phyloP scores from a whole-genome alignment of 163 green algal genomes.

The Volvox carteri region DNA sequence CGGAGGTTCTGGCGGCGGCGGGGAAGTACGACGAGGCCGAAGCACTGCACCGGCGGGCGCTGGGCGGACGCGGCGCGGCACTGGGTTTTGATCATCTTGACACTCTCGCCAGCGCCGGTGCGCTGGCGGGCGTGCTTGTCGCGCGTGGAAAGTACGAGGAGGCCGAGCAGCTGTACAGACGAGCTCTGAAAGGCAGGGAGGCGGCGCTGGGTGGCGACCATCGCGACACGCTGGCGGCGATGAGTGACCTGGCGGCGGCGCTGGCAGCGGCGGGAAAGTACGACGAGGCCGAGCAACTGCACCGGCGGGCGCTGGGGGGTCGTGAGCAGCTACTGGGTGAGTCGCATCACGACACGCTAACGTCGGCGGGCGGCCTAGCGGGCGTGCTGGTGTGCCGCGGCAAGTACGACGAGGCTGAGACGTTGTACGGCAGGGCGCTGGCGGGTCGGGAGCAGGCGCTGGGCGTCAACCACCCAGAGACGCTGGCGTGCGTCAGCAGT shows the following conservation, averaged over 20 bases:
- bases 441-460: background rate
- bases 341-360: background rate
- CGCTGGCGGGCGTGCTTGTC: constrained; percentile 7
- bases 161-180: constrained; percentile 24
- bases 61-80: background rate
- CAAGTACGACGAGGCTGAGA: constrained; percentile 32
- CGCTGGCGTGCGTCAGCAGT: background rate
- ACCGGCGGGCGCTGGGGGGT: background rate
- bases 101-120: background rate
- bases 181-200: background rate
- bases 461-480: background rate
- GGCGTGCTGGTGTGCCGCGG: background rate
- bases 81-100: background rate
- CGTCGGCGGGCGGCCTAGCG: background rate
- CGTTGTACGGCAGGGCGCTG: background rate
- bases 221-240: background rate
- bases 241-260: background rate
- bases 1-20: background rate
- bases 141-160: background rate
- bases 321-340: background rate
- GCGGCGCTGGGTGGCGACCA: background rate
- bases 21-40: constrained; percentile 5
- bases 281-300: constrained; percentile 4
- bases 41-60: constrained; percentile 2
- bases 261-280: background rate